Evolutionary conservation across 805 yeast genomes (phyloP).

Genomic region (Candida golubevii): DNA sequence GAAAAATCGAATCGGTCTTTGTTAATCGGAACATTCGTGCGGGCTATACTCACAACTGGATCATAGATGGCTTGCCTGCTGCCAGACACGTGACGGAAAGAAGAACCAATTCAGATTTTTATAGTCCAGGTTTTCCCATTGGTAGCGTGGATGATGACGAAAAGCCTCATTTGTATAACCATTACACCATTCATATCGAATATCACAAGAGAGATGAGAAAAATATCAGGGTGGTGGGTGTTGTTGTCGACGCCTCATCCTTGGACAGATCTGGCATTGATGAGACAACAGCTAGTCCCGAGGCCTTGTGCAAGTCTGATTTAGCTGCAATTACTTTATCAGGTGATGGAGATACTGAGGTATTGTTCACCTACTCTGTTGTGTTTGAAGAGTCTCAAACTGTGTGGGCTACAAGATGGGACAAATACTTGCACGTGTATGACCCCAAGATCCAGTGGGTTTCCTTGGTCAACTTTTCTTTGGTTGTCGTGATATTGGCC

Average conservation of each 20-base stretch:
- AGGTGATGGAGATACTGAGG: slow-evolving; percentile 44
- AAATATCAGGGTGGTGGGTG: slow-evolving; percentile 86
- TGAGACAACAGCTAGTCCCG: slow-evolving; percentile 18
- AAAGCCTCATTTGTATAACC: slow-evolving; percentile 67
- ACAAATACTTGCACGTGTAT: slow-evolving; percentile 84
- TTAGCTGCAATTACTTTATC: slow-evolving; percentile 45
- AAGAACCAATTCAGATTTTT: slow-evolving; percentile 57
- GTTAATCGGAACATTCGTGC: slow-evolving; percentile 76
- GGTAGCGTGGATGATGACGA: slow-evolving; percentile 62
- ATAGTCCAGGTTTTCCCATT: slow-evolving; percentile 76
- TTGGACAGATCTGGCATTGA: slow-evolving; percentile 29
- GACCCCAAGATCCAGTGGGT: slow-evolving; percentile 97
- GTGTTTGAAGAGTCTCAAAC: slow-evolving; percentile 64
- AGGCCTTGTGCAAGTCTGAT: slow-evolving; percentile 28
- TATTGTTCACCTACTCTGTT: slow-evolving; percentile 84
- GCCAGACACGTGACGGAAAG: slow-evolving; percentile 59
- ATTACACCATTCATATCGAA: slow-evolving; percentile 72
- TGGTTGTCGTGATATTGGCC: slow-evolving; percentile 74
- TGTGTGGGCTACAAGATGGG: slow-evolving; percentile 99
- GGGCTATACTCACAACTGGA: slow-evolving; percentile 87
- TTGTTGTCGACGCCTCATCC: slow-evolving; percentile 69
- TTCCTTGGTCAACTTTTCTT: slow-evolving; percentile 79
- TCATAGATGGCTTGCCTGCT: slow-evolving; percentile 91
- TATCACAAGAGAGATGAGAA: slow-evolving; percentile 72
- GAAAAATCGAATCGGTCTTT: slow-evolving; percentile 65